Conservation (phyloP, 2,329 filamentous ascomycete species). For the Epichloe elymi region DNA sequence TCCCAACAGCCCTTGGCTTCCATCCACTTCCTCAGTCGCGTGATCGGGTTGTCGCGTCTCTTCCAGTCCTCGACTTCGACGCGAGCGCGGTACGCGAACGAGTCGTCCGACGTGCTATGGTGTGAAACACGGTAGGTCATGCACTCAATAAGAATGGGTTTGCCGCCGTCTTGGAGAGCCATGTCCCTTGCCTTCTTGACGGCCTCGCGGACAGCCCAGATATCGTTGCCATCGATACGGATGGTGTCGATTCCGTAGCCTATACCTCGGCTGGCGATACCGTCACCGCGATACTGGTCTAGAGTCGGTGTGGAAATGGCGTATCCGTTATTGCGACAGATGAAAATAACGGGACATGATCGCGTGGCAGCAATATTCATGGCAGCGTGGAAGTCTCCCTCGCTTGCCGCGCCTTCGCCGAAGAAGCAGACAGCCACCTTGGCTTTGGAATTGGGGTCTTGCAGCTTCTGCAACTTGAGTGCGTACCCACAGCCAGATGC, state of each 20-base stretch:
- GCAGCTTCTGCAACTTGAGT: constrained; percentile 64
- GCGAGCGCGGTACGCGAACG: constrained; percentile 84
- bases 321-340: constrained; percentile 88
- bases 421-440: constrained; percentile 75
- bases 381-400: constrained; percentile 85
- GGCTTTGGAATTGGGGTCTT: constrained; percentile 53
- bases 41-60: constrained; percentile 77
- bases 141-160: constrained; percentile 78
- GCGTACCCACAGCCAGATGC: constrained; percentile 80
- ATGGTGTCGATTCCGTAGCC: constrained; percentile 94
- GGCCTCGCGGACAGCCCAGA: constrained; percentile 75
- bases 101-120: constrained; percentile 94
- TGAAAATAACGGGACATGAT: constrained; percentile 76
- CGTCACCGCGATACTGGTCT: constrained; percentile 84
- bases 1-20: constrained; percentile 75
- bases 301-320: constrained; percentile 81
- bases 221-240: constrained; percentile 86
- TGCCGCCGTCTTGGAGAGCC: constrained; percentile 68
- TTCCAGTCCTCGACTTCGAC: constrained; percentile 97
- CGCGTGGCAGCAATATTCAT: constrained; percentile 84
- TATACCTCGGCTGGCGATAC: constrained; percentile 73
- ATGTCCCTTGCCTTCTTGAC: constrained; percentile 64
- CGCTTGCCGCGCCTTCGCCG: constrained; percentile 78
- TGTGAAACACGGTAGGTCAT: constrained; percentile 98
- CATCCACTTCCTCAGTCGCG: constrained; percentile 78